Evolutionary conservation across 352 stramenopile genomes (phyloP), one percentile per base, ranked within the genome.

Genomic region (Pythium guiyangense): DNA sequence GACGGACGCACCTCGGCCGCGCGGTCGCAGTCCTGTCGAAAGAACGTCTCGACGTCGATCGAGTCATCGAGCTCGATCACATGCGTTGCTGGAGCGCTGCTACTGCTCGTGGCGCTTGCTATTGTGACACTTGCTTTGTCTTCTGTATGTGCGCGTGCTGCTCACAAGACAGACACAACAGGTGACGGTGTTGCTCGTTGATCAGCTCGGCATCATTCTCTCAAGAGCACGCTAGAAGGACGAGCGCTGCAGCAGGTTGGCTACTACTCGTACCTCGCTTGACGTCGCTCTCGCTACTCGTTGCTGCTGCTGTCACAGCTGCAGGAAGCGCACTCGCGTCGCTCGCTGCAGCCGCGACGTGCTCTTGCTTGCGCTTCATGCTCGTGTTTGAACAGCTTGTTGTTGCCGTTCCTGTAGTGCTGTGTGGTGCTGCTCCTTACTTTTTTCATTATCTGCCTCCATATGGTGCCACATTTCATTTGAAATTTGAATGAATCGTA

Each of bases 341-440:
- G 31, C 31, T 37, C 25, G 47, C 27, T 39, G 34, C 57, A 22
- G 4, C 12, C 17, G 45, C 35, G 17, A 39, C 37, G 15, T 20
- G 35, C 25, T 47, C 51, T 40, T 73, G 69, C 66, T 77, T 88
- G 54, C 73, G 58, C 71, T 83, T 86, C 76, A 79, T 79, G 46
- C 50, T 60, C 31, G 31, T 9, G 31, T 37, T 9, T 37, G 31
- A n/a, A 3, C 29, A 34, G 29, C 29, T 34, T 10, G 31, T n/a
- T n/a, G n/a, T n/a, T n/a, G n/a, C n/a, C n/a, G n/a, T n/a, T n/a
- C n/a, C n/a, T n/a, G n/a, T n/a, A 37, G 31, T 37, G 31, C 6
- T 9, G 31, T n/a, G n/a, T n/a, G n/a, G n/a, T n/a, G n/a, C n/a
- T n/a, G n/a, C n/a, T n/a, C n/a, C n/a, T n/a, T n/a, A n/a, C n/a